Conservation (phyloP, 179 eudicot species). For the Sideroxylon spinosum region DNA sequence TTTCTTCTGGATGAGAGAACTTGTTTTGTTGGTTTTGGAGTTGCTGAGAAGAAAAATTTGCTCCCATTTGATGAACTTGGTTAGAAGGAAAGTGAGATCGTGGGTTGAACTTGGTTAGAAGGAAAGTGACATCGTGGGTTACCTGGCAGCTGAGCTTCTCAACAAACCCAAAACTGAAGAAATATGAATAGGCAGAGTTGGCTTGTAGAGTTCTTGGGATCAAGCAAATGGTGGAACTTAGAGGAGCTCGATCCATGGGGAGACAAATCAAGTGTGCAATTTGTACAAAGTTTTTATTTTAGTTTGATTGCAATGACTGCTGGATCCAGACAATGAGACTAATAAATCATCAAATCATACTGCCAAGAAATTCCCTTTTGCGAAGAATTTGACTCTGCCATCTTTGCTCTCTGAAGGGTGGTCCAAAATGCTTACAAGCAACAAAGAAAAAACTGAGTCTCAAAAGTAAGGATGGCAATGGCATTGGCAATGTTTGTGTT, state of each 20-base stretch:
- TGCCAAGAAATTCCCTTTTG: conserved; percentile 16
- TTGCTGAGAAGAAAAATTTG: conserved; percentile 31
- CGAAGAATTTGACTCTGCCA: conserved; percentile 19
- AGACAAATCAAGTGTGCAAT: conserved; percentile 33
- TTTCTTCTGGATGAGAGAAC: conserved; percentile 33
- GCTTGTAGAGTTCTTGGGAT: conserved; percentile 34
- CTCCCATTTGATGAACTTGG: conserved; percentile 35
- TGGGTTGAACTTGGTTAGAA: conserved; percentile 26
- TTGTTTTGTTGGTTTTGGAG: conserved; percentile 31
- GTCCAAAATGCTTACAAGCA: conserved; percentile 19
- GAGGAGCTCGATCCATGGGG: conserved; percentile 25
- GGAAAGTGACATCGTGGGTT: conserved; percentile 28
- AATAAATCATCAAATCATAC: neutral
- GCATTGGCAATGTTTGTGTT: neutral
- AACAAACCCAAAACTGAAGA: conserved; percentile 29
- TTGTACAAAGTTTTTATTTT: conserved; percentile 34
- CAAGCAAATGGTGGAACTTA: conserved; percentile 32
- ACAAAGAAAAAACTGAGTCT: neutral
- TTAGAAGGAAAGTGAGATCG: conserved; percentile 24
- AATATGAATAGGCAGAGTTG: conserved; percentile 25
- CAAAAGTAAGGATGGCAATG: neutral
- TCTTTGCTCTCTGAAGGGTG: conserved; percentile 21
- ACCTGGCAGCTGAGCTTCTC: conserved; percentile 26
- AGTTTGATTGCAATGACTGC: conserved; percentile 27
- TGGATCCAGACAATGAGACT: conserved; percentile 17